Percentiles rank a stretch among this genome's conserved stretches.
phyloP scores from a whole-genome alignment of 2,329 filamentous ascomycete genomes.

The Xylariomycetidae sp. region DNA sequence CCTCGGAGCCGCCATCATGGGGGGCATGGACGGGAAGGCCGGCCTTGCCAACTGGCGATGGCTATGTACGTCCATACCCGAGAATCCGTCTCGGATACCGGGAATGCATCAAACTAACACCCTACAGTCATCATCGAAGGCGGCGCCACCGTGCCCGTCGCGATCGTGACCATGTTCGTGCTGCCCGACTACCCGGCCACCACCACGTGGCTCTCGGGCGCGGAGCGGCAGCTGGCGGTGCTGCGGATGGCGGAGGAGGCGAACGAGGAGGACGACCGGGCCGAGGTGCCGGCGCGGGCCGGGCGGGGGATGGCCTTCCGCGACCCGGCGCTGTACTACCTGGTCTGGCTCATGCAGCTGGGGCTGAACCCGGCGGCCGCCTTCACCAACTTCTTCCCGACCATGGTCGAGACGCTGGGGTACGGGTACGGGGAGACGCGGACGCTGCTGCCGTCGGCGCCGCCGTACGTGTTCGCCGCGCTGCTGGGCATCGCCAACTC shows the following conservation, averaged over 20 bases:
- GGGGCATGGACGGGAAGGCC: constrained; percentile 24
- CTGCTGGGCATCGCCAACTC: constrained; percentile 31
- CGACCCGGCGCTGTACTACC: constrained; percentile 29
- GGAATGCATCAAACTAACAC: background rate
- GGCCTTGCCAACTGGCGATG: constrained; percentile 33
- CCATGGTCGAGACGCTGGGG: constrained; percentile 35
- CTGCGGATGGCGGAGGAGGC: constrained; percentile 28
- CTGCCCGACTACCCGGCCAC: constrained; percentile 32
- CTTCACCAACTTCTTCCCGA: constrained; percentile 24
- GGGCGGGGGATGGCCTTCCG: constrained; percentile 33
- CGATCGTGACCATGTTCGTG: constrained; percentile 13
- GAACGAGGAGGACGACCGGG: constrained; percentile 26
- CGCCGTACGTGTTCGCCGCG: constrained; percentile 26
- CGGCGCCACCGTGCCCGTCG: background rate
- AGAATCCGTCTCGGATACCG: constrained; percentile 2
- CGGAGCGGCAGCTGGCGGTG: constrained; percentile 37
- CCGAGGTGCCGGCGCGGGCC: constrained; percentile 27
- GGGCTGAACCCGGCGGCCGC: constrained; percentile 33
- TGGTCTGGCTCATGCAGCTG: constrained; percentile 37
- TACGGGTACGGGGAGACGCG: constrained; percentile 36
- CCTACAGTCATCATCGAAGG: background rate
- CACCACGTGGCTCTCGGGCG: constrained; percentile 36
- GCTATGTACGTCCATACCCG: constrained; percentile 8
- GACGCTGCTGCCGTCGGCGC: constrained; percentile 42
- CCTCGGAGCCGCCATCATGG: constrained; percentile 34